These are phyloP conservation scores for Neltuma alba DNA, from an alignment of 306 rosid genomes.

Conservation along the genomic window DNA sequence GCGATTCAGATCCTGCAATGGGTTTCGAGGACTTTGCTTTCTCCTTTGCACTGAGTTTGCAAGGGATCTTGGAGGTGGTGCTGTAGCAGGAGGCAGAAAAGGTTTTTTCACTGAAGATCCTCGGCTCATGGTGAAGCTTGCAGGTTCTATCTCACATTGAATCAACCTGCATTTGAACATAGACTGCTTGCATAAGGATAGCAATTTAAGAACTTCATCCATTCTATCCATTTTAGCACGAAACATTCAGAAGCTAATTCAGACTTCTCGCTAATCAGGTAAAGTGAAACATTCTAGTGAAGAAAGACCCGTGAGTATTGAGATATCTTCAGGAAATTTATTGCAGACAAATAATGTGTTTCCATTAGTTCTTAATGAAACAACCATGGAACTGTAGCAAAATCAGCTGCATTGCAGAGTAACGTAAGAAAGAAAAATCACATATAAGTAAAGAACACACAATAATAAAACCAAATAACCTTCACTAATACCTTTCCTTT, in stretches of 20 bases:
- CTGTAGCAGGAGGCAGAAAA: conserved; percentile 43
- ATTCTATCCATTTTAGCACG: neutral
- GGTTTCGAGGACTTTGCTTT: conserved; percentile 50
- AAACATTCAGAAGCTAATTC: conserved; percentile 18
- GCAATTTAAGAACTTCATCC: neutral
- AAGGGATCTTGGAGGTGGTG: conserved; percentile 28
- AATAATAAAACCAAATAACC: neutral
- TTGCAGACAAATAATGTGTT: neutral
- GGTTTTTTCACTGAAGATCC: conserved; percentile 60
- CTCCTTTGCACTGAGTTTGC: conserved; percentile 31
- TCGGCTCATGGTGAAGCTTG: conserved; percentile 52
- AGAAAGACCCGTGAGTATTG: neutral
- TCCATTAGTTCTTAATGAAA: neutral
- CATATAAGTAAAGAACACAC: neutral
- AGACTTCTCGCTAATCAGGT: neutral
- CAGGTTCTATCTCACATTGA: conserved; percentile 36
- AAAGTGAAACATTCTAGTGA: neutral
- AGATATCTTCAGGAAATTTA: neutral
- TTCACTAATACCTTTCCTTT: neutral
- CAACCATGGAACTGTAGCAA: neutral
- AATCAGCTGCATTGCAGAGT: neutral
- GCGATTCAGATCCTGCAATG: conserved; percentile 59
- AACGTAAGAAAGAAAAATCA: neutral
- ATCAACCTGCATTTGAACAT: conserved; percentile 24
- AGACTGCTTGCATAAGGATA: conserved; percentile 10